phyloP scores from a whole-genome alignment of 2,329 filamentous ascomycete species.

The Fusarium sp. region DNA sequence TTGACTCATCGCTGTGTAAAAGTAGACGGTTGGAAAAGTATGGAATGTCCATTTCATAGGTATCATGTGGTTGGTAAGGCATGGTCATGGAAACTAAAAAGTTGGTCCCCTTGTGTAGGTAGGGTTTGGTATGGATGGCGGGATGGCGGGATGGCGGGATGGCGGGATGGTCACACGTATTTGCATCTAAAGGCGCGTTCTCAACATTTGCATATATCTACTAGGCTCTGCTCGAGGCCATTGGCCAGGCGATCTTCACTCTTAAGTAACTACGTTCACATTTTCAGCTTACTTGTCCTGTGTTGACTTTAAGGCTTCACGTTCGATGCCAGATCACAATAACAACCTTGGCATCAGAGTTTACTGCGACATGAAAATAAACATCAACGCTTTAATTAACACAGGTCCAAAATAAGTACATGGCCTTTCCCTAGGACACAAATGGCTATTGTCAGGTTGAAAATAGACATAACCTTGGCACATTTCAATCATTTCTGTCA shows the following conservation, averaged over 20 bases:
- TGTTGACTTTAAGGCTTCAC: too few relatives aligned
- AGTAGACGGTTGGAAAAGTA: conserved; percentile 32
- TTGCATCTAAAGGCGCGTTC: conserved; percentile 42
- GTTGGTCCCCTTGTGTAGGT: conserved; percentile 14
- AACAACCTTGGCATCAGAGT: too few relatives aligned
- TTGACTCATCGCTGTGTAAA: conserved; percentile 35
- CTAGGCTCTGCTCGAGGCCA: conserved; percentile 30
- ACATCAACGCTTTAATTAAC: too few relatives aligned
- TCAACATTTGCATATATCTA: conserved; percentile 38
- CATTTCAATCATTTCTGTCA: conserved; percentile 32
- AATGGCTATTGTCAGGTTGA: not conserved
- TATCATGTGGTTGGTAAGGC: conserved; percentile 22
- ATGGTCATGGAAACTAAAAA: conserved; percentile 14
- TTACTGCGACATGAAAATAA: too few relatives aligned
- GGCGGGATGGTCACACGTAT: conserved; percentile 30
- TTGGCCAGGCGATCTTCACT: conserved; percentile 44
- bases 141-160: conserved; percentile 22
- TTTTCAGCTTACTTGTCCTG: conserved; percentile 1
- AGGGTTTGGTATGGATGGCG: conserved; percentile 27
- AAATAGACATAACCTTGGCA: conserved; percentile 6
- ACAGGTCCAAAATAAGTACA: too few relatives aligned
- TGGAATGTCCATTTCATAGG: conserved; percentile 28
- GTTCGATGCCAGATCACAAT: too few relatives aligned
- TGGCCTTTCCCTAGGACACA: too few relatives aligned
- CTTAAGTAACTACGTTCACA: conserved; percentile 32